phyloP scores from a whole-genome alignment of 257 asterid species.

The Euphrasia confusa region DNA sequence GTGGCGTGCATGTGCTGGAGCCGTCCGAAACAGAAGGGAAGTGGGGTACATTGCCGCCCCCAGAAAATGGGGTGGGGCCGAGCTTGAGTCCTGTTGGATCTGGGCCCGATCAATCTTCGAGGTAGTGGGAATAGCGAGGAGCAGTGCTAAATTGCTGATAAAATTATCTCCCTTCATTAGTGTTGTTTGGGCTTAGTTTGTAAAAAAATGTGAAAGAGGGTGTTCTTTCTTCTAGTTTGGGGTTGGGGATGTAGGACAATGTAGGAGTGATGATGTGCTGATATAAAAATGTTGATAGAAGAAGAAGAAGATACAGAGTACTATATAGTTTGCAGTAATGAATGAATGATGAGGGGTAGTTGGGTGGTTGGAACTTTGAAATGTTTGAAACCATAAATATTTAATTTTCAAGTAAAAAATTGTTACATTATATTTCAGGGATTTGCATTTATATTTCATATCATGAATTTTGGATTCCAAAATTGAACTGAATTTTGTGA shows the following conservation, averaged over 20 bases:
- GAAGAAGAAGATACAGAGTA: too few relatives aligned
- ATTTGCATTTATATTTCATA: too few relatives aligned
- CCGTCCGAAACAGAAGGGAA: slow-evolving; percentile 48
- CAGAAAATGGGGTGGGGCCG: slow-evolving; percentile 36
- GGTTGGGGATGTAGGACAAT: not conserved
- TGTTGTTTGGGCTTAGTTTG: slow-evolving; percentile 16
- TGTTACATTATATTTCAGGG: too few relatives aligned
- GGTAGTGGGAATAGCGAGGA: slow-evolving; percentile 18
- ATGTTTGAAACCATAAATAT: too few relatives aligned
- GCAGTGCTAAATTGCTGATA: not conserved
- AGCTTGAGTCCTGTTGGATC: slow-evolving; percentile 24
- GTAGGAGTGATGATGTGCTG: not conserved
- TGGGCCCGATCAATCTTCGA: slow-evolving; percentile 34
- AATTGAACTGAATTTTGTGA: too few relatives aligned
- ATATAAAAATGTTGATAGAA: too few relatives aligned
- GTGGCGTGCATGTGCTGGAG: slow-evolving; percentile 61
- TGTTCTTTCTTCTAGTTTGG: too few relatives aligned
- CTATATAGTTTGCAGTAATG: too few relatives aligned
- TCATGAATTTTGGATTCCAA: too few relatives aligned
- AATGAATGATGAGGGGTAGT: too few relatives aligned
- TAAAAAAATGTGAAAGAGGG: slow-evolving; percentile 4
- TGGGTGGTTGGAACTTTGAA: too few relatives aligned
- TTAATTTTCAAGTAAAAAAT: too few relatives aligned
- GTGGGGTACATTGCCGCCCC: slow-evolving; percentile 51
- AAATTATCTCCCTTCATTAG: slow-evolving; percentile 13